Evolutionary conservation across 1,139 yeast genomes (phyloP).

Genomic region (Taphrina flavorubra): DNA sequence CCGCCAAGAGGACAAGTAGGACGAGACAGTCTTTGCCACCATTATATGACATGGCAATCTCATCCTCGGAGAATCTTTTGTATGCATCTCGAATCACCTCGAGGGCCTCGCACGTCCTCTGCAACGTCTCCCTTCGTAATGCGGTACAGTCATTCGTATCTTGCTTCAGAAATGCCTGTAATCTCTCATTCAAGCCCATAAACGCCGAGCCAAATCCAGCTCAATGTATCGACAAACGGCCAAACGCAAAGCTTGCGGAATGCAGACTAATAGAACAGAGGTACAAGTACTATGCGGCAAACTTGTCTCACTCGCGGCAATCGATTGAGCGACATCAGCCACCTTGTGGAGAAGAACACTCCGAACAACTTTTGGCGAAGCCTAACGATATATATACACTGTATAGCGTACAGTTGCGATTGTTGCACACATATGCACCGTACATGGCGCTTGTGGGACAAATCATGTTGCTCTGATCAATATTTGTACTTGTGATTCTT

Average conservation of each 20-base stretch:
- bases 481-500: not conserved
- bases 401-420: too few relatives aligned
- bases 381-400: too few relatives aligned
- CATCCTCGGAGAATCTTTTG: constrained; percentile 53
- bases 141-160: constrained; percentile 5
- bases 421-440: too few relatives aligned
- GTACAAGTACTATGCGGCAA: too few relatives aligned
- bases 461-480: not conserved
- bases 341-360: constrained; percentile 6
- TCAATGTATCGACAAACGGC: not conserved
- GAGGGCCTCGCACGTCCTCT: constrained; percentile 26
- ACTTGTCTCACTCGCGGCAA: not conserved
- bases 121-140: constrained; percentile 13
- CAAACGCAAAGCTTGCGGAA: not conserved
- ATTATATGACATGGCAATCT: constrained; percentile 77
- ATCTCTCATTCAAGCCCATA: constrained; percentile 16
- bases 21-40: constrained; percentile 93
- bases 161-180: constrained; percentile 15
- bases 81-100: constrained; percentile 26
- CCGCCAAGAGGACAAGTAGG: constrained; percentile 68
- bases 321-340: constrained; percentile 5
- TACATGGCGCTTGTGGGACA: not conserved
- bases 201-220: constrained; percentile 4
- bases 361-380: not conserved
- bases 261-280: too few relatives aligned